These are phyloP conservation scores for Cephaloascus fragrans DNA, from an alignment of 805 yeast genomes.

Conservation along the genomic window DNA sequence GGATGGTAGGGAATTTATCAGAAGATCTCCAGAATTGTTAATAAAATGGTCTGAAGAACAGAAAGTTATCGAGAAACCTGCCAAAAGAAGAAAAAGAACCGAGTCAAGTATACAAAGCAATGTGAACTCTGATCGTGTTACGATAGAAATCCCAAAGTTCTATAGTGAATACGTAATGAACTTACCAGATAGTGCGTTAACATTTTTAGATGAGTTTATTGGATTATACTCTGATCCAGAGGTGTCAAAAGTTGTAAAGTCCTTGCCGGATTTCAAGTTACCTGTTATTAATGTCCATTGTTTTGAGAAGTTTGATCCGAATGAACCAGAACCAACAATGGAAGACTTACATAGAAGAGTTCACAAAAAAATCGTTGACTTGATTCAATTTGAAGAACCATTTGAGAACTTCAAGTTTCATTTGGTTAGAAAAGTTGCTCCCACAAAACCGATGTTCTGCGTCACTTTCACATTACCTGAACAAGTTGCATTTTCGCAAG, in stretches of 20 bases:
- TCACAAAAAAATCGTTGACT: constrained; percentile 34
- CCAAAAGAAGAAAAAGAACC: constrained; percentile 28
- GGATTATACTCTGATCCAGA: constrained; percentile 53
- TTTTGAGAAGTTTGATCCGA: constrained; percentile 79
- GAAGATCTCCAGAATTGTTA: constrained; percentile 43
- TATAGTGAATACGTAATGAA: constrained; percentile 85
- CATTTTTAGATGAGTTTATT: constrained; percentile 65
- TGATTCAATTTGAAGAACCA: constrained; percentile 37
- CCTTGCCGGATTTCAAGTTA: constrained; percentile 38
- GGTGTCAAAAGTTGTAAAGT: constrained; percentile 20
- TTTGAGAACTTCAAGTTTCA: constrained; percentile 53
- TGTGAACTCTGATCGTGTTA: constrained; percentile 5
- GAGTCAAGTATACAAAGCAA: constrained; percentile 9
- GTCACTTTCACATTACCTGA: constrained; percentile 67
- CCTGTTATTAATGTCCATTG: constrained; percentile 86
- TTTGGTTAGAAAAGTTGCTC: constrained; percentile 88
- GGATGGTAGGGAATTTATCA: constrained; percentile 81
- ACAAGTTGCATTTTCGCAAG: constrained; percentile 41
- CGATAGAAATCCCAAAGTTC: constrained; percentile 37
- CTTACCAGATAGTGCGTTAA: constrained; percentile 86
- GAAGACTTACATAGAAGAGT: constrained; percentile 64
- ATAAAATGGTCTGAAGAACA: constrained; percentile 31
- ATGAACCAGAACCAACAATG: constrained; percentile 60
- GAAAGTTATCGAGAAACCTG: constrained; percentile 24
- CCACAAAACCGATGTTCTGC: constrained; percentile 94